A percentile compares a stretch with the other conserved stretches of the same genome.
phyloP scores from a whole-genome alignment of 208 protist genomes.

The Blastocrithidia nonstop region DNA sequence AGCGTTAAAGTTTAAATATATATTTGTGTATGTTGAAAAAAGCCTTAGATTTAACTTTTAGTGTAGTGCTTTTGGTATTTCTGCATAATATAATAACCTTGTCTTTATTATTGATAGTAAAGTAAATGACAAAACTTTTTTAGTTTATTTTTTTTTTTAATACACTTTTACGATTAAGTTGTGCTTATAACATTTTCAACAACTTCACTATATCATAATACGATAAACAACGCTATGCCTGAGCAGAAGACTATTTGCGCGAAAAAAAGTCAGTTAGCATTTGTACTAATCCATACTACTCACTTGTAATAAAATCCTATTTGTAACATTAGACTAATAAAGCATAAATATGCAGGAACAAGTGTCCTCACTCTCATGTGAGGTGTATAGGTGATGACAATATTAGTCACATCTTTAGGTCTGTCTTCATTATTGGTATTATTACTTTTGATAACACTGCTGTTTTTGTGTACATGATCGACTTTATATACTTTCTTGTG shows the following conservation, averaged over 20 bases:
- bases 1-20: too few relatives aligned
- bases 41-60: too few relatives aligned
- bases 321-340: conserved; percentile 29
- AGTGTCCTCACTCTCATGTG: conserved; percentile 22
- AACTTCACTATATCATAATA: conserved; percentile 21
- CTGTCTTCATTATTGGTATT: background rate
- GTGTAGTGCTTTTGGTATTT: too few relatives aligned
- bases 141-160: background rate
- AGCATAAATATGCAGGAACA: conserved; percentile 25
- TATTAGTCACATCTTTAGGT: conserved; percentile 5
- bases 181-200: conserved; percentile 17
- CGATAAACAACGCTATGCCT: conserved; percentile 18
- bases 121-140: too few relatives aligned
- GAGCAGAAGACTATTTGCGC: conserved; percentile 25
- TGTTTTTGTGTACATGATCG: too few relatives aligned
- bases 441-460: too few relatives aligned
- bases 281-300: conserved; percentile 38
- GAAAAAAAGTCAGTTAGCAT: conserved; percentile 75
- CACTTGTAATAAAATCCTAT: conserved; percentile 52
- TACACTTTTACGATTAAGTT: conserved; percentile 8
- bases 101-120: too few relatives aligned
- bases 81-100: too few relatives aligned
- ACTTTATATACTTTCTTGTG: conserved; percentile 6
- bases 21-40: too few relatives aligned
- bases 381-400: conserved; percentile 20